Evolutionary conservation across 225 moss, liverwort and hornwort species (phyloP).

Genomic region (Asterella californica): DNA sequence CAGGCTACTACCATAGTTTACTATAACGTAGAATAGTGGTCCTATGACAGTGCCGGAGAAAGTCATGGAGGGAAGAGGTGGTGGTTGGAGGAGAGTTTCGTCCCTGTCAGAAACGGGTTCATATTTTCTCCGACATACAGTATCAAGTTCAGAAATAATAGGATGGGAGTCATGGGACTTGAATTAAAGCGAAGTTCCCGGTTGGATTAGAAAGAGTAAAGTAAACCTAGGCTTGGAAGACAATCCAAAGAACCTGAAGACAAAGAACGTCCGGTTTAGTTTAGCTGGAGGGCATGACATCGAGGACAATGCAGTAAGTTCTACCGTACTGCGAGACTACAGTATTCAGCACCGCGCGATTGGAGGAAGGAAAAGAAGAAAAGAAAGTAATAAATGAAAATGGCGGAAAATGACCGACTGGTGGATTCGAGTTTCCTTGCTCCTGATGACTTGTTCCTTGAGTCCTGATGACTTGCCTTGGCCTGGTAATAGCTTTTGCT

Average conservation of each 20-base stretch:
- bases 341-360: neutral
- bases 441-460: neutral
- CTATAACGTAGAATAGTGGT: neutral
- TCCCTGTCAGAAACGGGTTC: neutral
- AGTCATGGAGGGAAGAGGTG: slow-evolving; percentile 8
- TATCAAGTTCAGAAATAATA: slow-evolving; percentile 2
- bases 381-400: neutral
- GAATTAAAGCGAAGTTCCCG: neutral
- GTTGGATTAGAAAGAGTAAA: neutral
- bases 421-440: neutral
- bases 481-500: neutral
- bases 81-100: neutral
- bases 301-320: neutral
- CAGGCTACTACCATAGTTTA: neutral
- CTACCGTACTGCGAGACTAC: neutral
- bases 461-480: neutral
- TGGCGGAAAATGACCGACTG: slow-evolving; percentile 1
- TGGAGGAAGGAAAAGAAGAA: neutral
- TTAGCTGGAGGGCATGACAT: slow-evolving; percentile 12
- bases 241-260: neutral
- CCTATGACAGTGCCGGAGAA: neutral
- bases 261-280: neutral
- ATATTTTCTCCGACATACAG: slow-evolving; percentile 6
- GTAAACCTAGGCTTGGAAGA: neutral
- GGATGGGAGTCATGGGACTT: neutral